phyloP scores from a whole-genome alignment of 768 basidiomycete genomes.

The Cyclocybe cylindracea region DNA sequence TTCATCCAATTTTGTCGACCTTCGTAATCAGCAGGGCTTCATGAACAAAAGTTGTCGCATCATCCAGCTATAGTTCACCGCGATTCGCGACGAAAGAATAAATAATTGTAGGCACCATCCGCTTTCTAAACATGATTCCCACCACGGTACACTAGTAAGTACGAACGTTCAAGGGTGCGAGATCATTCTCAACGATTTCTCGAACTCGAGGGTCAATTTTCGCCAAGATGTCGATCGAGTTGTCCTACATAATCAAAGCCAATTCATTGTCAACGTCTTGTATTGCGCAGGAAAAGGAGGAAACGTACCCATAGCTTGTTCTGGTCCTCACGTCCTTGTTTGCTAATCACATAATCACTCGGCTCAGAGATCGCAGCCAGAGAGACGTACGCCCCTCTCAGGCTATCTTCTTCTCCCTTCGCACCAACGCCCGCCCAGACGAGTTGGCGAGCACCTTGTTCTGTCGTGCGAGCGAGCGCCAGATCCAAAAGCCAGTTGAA shows the following conservation, averaged over 20 bases:
- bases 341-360: conserved; percentile 17
- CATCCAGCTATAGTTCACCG: too few species aligned
- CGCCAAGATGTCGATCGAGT: conserved; percentile 8
- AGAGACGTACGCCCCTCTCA: conserved; percentile 21
- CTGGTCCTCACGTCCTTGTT: conserved; percentile 12
- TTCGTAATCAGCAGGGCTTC: too few species aligned
- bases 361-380: conserved; percentile 8
- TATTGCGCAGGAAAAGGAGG: not conserved
- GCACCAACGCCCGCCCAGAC: conserved; percentile 32
- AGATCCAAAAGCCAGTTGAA: conserved; percentile 25
- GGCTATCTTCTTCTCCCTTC: conserved; percentile 17
- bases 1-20: too few species aligned
- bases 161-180: too few species aligned
- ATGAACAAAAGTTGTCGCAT: too few species aligned
- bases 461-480: conserved; percentile 36
- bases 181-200: conserved; percentile 2
- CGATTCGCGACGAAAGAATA: too few species aligned
- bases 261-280: not conserved
- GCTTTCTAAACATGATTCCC: too few species aligned
- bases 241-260: not conserved
- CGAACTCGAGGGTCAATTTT: conserved; percentile 5
- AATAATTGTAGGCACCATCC: too few species aligned
- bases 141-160: too few species aligned
- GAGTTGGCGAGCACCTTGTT: conserved; percentile 34
- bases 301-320: conserved; percentile 20